Evolutionary conservation across 768 basidiomycete genomes (phyloP), one percentile per base, ranked within the genome.

Genomic region (Amanita brunnescens): DNA sequence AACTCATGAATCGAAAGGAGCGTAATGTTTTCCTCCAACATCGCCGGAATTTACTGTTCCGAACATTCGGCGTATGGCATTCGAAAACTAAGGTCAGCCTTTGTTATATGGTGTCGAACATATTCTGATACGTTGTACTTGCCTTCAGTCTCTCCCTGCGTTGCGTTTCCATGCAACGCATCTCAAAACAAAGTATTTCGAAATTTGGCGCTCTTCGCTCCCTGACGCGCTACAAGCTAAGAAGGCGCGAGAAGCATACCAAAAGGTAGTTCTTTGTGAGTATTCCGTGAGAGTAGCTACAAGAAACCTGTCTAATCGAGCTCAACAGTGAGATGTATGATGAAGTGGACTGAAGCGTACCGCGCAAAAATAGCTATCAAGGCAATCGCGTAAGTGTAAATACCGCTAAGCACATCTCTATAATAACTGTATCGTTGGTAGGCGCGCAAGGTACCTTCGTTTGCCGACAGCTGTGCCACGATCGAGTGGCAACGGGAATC

Each of bases 361-460:
- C 76, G 77, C 60, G 80, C 80, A 14, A 88, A 85, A 61, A 73
- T 83, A 37, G 82, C 85, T 35, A 73, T 85, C 37, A 89, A 87
- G 63, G 87, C 90, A 47, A 82, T 90, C 43, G 87, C 86, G 90
- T 92, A 64, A 72, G 88, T 81, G 47, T 49, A 55, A 48, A 21
- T 1, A 7, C 13, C 20, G 21, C 32, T 47, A 18, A 26, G n/a
- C n/a, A 18, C 26, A 49, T 52, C 56, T 24, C 14, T 13, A 14
- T 10, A 5, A 34, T 41, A 9, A 18, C 48, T 54, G 14, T 56
- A 50, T n/a, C 50, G 51, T 52, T 29, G 52, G 16, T 49, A 91
- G 89, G 53, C 88, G 89, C 21, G 89, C 90, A 35, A 78, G 88
- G 59, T 86, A 88, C 67, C 76, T 91, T 54, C 83, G 85, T 53